phyloP scores from a whole-genome alignment of 441 rosid genomes.

The Breynia disticha region DNA sequence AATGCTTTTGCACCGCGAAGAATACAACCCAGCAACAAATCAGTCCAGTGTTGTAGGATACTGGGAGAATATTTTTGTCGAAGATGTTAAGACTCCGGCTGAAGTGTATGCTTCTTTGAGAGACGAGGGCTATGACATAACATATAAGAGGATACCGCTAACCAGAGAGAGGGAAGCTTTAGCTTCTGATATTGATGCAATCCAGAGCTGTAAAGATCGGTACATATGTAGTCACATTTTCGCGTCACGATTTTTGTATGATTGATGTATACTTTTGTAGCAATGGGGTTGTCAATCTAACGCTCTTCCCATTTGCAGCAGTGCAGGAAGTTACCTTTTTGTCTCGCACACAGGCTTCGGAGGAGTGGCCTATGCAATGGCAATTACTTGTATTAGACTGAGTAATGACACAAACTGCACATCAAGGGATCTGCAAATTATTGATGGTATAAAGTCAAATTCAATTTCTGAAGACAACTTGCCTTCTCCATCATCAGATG shows the following conservation, averaged over 20 bases:
- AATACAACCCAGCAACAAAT: conserved; percentile 60
- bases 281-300: background rate
- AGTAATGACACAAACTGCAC: conserved; percentile 42
- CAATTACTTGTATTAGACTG: conserved; percentile 70
- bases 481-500: conserved; percentile 50
- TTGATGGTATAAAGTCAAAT: conserved; percentile 21
- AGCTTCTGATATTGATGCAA: conserved; percentile 90
- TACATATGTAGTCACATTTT: conserved; percentile 17
- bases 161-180: conserved; percentile 92
- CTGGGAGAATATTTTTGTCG: conserved; percentile 85
- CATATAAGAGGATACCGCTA: conserved; percentile 78
- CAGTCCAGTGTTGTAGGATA: conserved; percentile 81
- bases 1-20: conserved; percentile 97
- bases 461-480: conserved; percentile 33
- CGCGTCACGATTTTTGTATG: too few species aligned
- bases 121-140: conserved; percentile 62
- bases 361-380: conserved; percentile 94
- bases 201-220: conserved; percentile 72
- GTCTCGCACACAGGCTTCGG: conserved; percentile 95
- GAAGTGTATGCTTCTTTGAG: conserved; percentile 78
- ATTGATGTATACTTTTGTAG: too few species aligned
- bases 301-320: conserved; percentile 25
- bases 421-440: conserved; percentile 20
- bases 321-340: conserved; percentile 73
- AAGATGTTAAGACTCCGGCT: conserved; percentile 84